These are phyloP conservation scores for Leucosporidium yakuticum DNA, from an alignment of 768 basidiomycete genomes.

Conservation along the genomic window DNA sequence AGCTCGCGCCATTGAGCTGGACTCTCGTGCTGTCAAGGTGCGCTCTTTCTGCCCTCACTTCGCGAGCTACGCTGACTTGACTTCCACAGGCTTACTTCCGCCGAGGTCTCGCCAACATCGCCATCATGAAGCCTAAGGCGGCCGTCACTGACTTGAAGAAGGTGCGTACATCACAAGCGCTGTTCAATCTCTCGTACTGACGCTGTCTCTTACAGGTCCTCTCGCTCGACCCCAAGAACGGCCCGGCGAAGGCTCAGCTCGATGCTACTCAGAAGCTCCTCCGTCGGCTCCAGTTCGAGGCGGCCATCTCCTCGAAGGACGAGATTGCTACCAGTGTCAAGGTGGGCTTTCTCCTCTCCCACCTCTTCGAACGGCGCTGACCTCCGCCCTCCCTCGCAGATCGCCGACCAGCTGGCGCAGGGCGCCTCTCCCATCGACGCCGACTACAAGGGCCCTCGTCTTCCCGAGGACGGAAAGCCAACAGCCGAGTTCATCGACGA, in stretches of 20 bases:
- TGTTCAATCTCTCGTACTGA: constrained; percentile 69
- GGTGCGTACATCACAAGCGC: constrained; percentile 59
- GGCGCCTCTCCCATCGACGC: constrained; percentile 55
- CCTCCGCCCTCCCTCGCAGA: not conserved
- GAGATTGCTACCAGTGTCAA: constrained; percentile 75
- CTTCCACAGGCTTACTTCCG: constrained; percentile 58
- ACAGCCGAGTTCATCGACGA: constrained; percentile 68
- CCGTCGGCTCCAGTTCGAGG: constrained; percentile 49
- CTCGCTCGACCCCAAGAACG: constrained; percentile 77
- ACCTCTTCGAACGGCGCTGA: not conserved
- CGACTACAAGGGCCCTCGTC: constrained; percentile 66
- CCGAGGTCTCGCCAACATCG: constrained; percentile 82
- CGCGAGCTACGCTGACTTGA: too few relatives aligned
- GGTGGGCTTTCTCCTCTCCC: constrained; percentile 48
- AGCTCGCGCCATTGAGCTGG: constrained; percentile 81
- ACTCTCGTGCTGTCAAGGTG: constrained; percentile 76
- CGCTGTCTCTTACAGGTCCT: constrained; percentile 67
- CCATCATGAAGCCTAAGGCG: constrained; percentile 76
- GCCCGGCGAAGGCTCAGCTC: constrained; percentile 69
- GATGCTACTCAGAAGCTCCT: constrained; percentile 85
- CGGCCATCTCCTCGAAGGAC: constrained; percentile 74
- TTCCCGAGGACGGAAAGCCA: constrained; percentile 53
- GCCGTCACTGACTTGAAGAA: constrained; percentile 85
- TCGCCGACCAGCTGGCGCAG: constrained; percentile 30
- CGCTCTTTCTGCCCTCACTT: constrained; percentile 35